phyloP scores from a whole-genome alignment of 495 filamentous ascomycete species.

The Penicillium egyptiacum region DNA sequence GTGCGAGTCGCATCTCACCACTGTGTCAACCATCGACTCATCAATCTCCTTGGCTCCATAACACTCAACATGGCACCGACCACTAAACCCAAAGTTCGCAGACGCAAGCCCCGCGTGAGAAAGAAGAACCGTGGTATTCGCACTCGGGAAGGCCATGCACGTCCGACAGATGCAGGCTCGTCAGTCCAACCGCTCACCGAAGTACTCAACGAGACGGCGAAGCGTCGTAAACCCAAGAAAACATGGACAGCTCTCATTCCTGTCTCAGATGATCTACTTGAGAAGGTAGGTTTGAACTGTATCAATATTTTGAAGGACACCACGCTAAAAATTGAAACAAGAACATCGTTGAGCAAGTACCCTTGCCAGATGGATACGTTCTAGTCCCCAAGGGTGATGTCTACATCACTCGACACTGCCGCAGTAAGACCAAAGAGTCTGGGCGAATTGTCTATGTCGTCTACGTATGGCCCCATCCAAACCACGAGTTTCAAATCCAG shows the following conservation, averaged over 20 bases:
- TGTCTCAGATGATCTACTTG: slow-evolving; percentile 23
- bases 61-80: slow-evolving; percentile 10
- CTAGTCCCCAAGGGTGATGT: slow-evolving; percentile 53
- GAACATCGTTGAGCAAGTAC: slow-evolving; percentile 32
- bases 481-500: neutral
- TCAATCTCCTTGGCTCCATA: slow-evolving; percentile 4
- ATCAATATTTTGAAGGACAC: neutral
- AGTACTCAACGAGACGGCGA: slow-evolving; percentile 5
- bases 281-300: slow-evolving; percentile 15
- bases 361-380: slow-evolving; percentile 38
- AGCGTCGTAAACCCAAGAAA: slow-evolving; percentile 5
- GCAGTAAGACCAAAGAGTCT: slow-evolving; percentile 45
- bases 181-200: slow-evolving; percentile 2
- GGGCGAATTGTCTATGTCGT: slow-evolving; percentile 43
- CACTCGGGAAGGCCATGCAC: slow-evolving; percentile 1
- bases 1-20: neutral
- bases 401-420: slow-evolving; percentile 52
- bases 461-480: slow-evolving; percentile 31
- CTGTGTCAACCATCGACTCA: slow-evolving; percentile 5
- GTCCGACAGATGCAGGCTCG: neutral
- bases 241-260: slow-evolving; percentile 3
- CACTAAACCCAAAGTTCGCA: slow-evolving; percentile 12
- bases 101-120: slow-evolving; percentile 6
- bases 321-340: slow-evolving; percentile 8
- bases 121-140: neutral